Percentiles rank a stretch among this genome's conserved stretches.
phyloP scores from a whole-genome alignment of 495 filamentous ascomycete species.

The Hyaloscypha bicolor region DNA sequence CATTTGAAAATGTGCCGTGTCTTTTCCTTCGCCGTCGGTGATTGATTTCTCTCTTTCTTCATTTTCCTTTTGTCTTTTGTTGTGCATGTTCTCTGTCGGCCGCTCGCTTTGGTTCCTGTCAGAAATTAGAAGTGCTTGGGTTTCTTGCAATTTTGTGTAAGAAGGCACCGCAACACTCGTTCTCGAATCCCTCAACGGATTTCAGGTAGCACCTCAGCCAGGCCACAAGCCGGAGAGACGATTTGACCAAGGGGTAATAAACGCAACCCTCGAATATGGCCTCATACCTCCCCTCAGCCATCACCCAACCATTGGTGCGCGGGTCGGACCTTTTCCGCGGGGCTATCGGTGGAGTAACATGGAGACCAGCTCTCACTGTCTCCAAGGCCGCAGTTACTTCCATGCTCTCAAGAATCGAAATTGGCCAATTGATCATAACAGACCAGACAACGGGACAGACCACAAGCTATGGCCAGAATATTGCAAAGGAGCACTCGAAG shows the following conservation, averaged over 20 bases:
- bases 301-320: slow-evolving; percentile 20
- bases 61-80: slow-evolving; percentile 9
- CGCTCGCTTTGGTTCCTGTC: neutral
- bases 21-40: neutral
- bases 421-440: slow-evolving; percentile 45
- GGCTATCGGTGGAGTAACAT: slow-evolving; percentile 40
- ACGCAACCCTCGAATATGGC: slow-evolving; percentile 21
- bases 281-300: slow-evolving; percentile 26
- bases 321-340: slow-evolving; percentile 37
- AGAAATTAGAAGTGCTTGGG: neutral
- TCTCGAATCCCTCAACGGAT: slow-evolving; percentile 4
- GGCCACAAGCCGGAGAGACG: neutral
- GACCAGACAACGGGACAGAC: slow-evolving; percentile 39
- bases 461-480: slow-evolving; percentile 26
- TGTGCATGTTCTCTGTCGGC: neutral
- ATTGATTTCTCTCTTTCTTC: slow-evolving; percentile 2
- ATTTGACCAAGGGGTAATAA: slow-evolving; percentile 3
- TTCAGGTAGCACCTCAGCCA: neutral
- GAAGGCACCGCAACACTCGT: slow-evolving; percentile 1
- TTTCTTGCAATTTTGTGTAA: slow-evolving; percentile 24
- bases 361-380: slow-evolving; percentile 41
- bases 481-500: slow-evolving; percentile 28
- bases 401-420: slow-evolving; percentile 43
- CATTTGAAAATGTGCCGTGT: neutral
- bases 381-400: slow-evolving; percentile 43